phyloP scores from a whole-genome alignment of 2,329 filamentous ascomycete genomes.

The Amylocarpus encephaloides region DNA sequence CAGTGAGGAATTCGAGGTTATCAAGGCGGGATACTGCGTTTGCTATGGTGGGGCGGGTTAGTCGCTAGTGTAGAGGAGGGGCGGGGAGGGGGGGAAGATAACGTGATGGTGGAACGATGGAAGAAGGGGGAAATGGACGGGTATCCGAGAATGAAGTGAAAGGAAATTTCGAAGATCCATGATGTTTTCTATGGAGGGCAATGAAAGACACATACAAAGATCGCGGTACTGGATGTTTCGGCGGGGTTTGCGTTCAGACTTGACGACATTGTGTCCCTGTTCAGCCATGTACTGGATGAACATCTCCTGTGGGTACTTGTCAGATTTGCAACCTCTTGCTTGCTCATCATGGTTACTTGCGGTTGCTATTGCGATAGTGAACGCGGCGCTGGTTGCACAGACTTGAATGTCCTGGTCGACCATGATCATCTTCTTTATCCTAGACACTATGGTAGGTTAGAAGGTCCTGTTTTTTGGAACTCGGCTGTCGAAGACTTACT shows the following conservation, averaged over 20 bases:
- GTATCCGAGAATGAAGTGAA: neutral
- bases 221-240: slow-evolving; percentile 96
- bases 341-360: slow-evolving; percentile 40
- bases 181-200: no score
- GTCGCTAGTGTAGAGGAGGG: slow-evolving; percentile 6
- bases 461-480: neutral
- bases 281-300: slow-evolving; percentile 89
- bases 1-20: slow-evolving; percentile 89
- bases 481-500: slow-evolving; percentile 48
- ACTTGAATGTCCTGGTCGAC: slow-evolving; percentile 78
- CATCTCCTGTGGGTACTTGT: slow-evolving; percentile 58
- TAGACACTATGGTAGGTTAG: slow-evolving; percentile 57
- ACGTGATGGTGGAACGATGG: neutral
- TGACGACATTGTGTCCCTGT: slow-evolving; percentile 81
- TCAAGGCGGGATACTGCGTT: slow-evolving; percentile 82
- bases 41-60: slow-evolving; percentile 43
- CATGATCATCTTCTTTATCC: slow-evolving; percentile 92
- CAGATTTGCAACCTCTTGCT: slow-evolving; percentile 5
- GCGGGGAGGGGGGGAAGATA: neutral
- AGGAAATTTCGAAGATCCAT: no score
- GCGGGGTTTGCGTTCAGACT: slow-evolving; percentile 83
- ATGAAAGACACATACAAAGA: slow-evolving; percentile 54
- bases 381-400: slow-evolving; percentile 90
- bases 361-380: slow-evolving; percentile 86
- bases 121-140: neutral